These are phyloP conservation scores for Kalaharituber pfeilii DNA, from an alignment of 2,329 filamentous ascomycete genomes.

Conservation along the genomic window DNA sequence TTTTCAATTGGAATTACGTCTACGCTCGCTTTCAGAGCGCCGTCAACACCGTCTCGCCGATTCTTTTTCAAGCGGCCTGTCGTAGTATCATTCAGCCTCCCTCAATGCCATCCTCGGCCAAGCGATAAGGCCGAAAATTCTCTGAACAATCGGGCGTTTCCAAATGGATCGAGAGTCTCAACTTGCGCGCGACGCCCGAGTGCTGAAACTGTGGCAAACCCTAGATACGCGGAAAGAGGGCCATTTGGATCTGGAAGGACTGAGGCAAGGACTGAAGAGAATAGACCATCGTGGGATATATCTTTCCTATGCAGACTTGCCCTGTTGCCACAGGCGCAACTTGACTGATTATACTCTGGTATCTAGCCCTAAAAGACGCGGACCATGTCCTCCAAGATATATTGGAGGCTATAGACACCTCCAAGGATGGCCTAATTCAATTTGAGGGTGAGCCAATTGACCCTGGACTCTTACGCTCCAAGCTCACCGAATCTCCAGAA, in stretches of 20 bases:
- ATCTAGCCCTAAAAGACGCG: slow-evolving; percentile 67
- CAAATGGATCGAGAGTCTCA: slow-evolving; percentile 5
- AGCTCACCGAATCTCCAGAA: slow-evolving; percentile 38
- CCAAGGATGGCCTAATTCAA: slow-evolving; percentile 76
- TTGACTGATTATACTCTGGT: too few relatives aligned
- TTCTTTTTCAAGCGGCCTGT: too few relatives aligned
- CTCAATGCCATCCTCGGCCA: slow-evolving; percentile 2
- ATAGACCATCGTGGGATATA: slow-evolving; percentile 73
- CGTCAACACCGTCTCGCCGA: too few relatives aligned
- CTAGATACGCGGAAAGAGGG: slow-evolving; percentile 62
- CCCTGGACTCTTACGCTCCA: slow-evolving; percentile 7
- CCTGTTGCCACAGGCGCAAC: too few relatives aligned
- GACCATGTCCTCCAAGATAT: slow-evolving; percentile 68
- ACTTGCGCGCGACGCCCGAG: slow-evolving; percentile 48
- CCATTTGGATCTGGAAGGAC: slow-evolving; percentile 63
- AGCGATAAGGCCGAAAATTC: neutral
- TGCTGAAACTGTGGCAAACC: slow-evolving; percentile 67
- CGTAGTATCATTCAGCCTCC: too few relatives aligned
- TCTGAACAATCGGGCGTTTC: slow-evolving; percentile 9
- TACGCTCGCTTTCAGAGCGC: too few relatives aligned
- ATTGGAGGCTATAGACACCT: slow-evolving; percentile 65
- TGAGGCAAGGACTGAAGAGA: slow-evolving; percentile 68
- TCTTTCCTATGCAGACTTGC: slow-evolving; percentile 7
- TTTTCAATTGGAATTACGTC: too few relatives aligned
- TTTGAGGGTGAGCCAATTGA: slow-evolving; percentile 50